Base-by-base conservation (phyloP, 83 land plant genomes). In the Isoetes engelmannii region DNA sequence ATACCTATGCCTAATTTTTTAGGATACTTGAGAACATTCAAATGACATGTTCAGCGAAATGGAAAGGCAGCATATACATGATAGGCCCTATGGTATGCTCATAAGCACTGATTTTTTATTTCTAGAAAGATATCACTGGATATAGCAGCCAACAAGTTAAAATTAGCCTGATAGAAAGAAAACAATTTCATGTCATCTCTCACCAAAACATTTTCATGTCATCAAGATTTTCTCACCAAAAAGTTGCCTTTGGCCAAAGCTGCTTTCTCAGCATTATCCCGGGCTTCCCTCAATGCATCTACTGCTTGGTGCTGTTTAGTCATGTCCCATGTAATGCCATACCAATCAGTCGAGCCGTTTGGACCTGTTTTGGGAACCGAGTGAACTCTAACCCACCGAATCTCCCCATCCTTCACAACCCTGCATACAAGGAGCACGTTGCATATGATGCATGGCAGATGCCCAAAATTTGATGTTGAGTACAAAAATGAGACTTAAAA, bases 191-290 rank as follows among this genome's bases (percentile, higher is more conserved):
- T 28, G 37, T 28, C 37, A 28, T 28, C 37, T 15, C 6, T 58
- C 7, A 58, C 15, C 15, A 28, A 28, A 28, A 28, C 37, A 28
- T 0, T 28, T 28, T 28, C 37, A 28, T 28, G 37, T 28, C 37
- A 28, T 28, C 37, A 28, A 28, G 37, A 28, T 28, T 0, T 28
- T 28, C 37, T 28, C 37, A 64, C 67, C 67, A 64, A 44, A 45
- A 64, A 64, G 10, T n/a, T 64, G 13, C 42, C 67, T 64, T 64
- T 64, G n/a, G 67, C 67, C 45, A 41, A 47, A 9, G 67, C 67
- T 18, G 67, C 67, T 47, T 37, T 28, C 47, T 64, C 67, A 37
- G 67, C 67, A 64, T 64, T 64, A 9, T 28, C 47, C 67, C 67
- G 44, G 41, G 67, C 67, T 44, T 64, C 67, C 41, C 67, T 64